Percentiles rank a stretch among this genome's conserved stretches.
These are phyloP conservation scores for Fagopyrum homotropicum DNA, from an alignment of 148 eudicot genomes.

Conservation along the genomic window DNA sequence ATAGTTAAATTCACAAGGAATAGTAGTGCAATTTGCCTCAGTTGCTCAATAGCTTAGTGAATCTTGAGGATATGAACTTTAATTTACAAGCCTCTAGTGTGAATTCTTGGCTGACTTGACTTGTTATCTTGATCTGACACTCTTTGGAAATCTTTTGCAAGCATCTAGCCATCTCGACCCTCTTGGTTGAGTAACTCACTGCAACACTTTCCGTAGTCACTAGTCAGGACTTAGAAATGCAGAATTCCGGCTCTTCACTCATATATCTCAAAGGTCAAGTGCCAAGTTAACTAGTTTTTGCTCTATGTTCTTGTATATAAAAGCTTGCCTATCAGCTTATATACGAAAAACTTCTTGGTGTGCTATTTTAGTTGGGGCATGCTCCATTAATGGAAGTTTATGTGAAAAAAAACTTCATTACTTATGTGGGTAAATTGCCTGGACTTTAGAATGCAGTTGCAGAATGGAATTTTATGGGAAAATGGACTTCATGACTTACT, in stretches of 20 bases:
- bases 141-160: neutral
- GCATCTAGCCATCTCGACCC: neutral
- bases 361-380: neutral
- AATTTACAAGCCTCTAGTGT: neutral
- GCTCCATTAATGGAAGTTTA: neutral
- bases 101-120: neutral
- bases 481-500: neutral
- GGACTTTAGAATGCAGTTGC: neutral
- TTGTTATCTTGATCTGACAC: neutral
- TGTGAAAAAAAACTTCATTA: neutral
- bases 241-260: neutral
- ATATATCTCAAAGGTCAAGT: neutral
- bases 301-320: neutral
- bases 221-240: neutral
- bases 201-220: neutral
- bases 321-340: neutral
- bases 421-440: neutral
- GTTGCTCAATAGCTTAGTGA: neutral
- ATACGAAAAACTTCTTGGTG: neutral
- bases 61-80: neutral
- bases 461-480: neutral
- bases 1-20: neutral
- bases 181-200: neutral
- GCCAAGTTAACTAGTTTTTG: neutral
- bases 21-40: neutral